Evolutionary conservation across 192 early-diverging fungal species (phyloP), one percentile per base, ranked within the genome.

Genomic region (Gryganskiella cystojenkinii): DNA sequence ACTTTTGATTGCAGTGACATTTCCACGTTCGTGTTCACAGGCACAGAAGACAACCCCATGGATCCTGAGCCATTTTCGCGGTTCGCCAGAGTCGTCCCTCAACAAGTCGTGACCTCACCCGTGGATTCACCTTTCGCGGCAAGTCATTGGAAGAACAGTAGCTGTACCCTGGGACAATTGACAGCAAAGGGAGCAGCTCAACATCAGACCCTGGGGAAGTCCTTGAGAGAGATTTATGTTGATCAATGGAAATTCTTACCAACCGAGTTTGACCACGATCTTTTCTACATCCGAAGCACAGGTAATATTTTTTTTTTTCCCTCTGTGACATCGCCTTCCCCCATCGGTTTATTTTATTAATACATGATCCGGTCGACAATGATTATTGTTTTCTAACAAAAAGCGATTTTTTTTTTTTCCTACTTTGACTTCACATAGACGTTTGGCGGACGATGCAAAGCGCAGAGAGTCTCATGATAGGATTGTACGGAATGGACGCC

Each of bases 401-500:
- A 30, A 4, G 5, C 0, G 2, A 1, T 20, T 28, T 11, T 19
- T n/a, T 2, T 0, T 64, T 17, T 53, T 14, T 19, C 34, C 25
- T 1, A 30, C 1, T 27, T 63, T 22, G 27, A 6, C 9, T 27
- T 60, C 13, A n/a, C 4, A 42, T 3, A 73, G 71, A 65, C 9
- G 5, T 46, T 2, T 65, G 71, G 62, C 62, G 71, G 0, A 65
- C 62, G 15, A 45, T 25, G 4, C 71, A 73, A 28, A 73, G 71
- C 22, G 71, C 62, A 1, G 63, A 64, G 17, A 73, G 49, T 14
- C 27, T 73, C 15, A 61, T 73, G n/a, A 35, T 42, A 11, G 71
- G 71, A 22, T 28, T 73, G 14, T 73, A 65, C 31, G 28, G 35
- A 13, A 25, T 24, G 7, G 34, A 44, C 2, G 34, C 53, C 3